Percentiles rank a stretch among this genome's conserved stretches.
Evolutionary conservation across 1,284 basidiomycete species (phyloP).

Genomic region (Ustilago vetiveriae): DNA sequence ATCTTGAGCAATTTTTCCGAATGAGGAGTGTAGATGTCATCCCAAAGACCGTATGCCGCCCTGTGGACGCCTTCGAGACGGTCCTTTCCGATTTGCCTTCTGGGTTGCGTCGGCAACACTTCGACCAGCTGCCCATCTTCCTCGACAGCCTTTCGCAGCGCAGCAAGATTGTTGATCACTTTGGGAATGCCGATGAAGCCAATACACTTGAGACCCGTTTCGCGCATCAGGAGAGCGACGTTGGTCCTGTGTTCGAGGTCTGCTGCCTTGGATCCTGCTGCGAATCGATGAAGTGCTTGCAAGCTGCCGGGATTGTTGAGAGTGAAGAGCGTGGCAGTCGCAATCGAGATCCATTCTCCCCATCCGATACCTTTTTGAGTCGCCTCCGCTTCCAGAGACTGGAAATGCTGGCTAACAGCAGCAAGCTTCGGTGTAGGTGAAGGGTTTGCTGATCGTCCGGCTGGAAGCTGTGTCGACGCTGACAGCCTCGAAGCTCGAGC

Average conservation of each 20-base stretch:
- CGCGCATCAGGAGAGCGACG: constrained; percentile 84
- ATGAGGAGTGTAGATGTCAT: constrained; percentile 90
- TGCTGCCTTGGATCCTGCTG: constrained; percentile 69
- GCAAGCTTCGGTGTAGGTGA: constrained; percentile 76
- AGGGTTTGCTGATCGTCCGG: constrained; percentile 71
- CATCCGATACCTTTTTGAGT: constrained; percentile 73
- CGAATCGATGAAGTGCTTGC: constrained; percentile 80
- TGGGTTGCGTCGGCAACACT: constrained; percentile 54
- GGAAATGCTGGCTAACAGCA: constrained; percentile 70
- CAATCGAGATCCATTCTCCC: constrained; percentile 83
- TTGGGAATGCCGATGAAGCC: constrained; percentile 91
- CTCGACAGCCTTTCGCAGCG: constrained; percentile 61
- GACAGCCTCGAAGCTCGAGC: constrained; percentile 71
- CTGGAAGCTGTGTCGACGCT: constrained; percentile 32
- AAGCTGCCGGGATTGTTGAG: constrained; percentile 82
- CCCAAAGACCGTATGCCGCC: constrained; percentile 72
- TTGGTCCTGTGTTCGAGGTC: constrained; percentile 72
- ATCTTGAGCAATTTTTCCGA: constrained; percentile 87
- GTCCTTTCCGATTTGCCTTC: constrained; percentile 51
- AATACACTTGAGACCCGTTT: constrained; percentile 90
- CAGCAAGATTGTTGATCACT: constrained; percentile 67
- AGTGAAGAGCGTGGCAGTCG: constrained; percentile 85
- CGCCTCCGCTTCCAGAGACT: constrained; percentile 75
- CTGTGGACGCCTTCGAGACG: constrained; percentile 39
- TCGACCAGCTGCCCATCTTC: constrained; percentile 53